A percentile compares a stretch with the other conserved stretches of the same genome.
phyloP scores from a whole-genome alignment of 805 yeast species.

The Nakazawaea pomicola region DNA sequence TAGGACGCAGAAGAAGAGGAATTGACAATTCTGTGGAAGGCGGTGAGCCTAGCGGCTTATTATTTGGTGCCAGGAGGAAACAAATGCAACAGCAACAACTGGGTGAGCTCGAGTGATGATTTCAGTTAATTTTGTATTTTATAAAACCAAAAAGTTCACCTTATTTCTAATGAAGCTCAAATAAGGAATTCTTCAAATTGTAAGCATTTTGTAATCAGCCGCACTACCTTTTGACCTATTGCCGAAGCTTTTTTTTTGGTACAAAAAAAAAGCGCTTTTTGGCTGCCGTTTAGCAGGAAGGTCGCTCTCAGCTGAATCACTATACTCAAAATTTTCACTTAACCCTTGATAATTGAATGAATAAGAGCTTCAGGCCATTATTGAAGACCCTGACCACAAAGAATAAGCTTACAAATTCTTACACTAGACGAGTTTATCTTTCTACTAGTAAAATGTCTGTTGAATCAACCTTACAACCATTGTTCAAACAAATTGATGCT shows the following conservation, averaged over 20 bases:
- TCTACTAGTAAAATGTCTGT: conserved; percentile 19
- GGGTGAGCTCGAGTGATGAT: conserved; percentile 34
- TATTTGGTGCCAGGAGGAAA: conserved; percentile 20
- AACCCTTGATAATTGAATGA: conserved; percentile 1
- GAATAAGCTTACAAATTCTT: not conserved
- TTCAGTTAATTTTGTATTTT: conserved; percentile 69
- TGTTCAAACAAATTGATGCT: conserved; percentile 62
- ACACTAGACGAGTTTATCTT: not conserved
- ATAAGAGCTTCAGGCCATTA: not conserved
- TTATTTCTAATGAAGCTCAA: too few species aligned
- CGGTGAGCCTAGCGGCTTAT: conserved; percentile 23
- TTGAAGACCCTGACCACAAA: not conserved
- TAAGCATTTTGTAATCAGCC: too few species aligned
- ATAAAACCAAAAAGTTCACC: conserved; percentile 63
- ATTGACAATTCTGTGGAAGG: conserved; percentile 20
- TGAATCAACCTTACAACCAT: conserved; percentile 24
- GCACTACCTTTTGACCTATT: conserved; percentile 1
- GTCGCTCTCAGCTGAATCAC: not conserved
- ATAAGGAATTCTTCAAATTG: too few species aligned
- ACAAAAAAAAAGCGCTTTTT: conserved; percentile 1
- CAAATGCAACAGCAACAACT: conserved; percentile 17
- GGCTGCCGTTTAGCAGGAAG: conserved; percentile 4
- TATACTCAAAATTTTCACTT: not conserved
- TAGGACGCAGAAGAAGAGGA: conserved; percentile 25
- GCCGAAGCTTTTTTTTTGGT: too few species aligned